Conservation (phyloP, 164 flowering plant species). For the Macadamia integrifolia region DNA sequence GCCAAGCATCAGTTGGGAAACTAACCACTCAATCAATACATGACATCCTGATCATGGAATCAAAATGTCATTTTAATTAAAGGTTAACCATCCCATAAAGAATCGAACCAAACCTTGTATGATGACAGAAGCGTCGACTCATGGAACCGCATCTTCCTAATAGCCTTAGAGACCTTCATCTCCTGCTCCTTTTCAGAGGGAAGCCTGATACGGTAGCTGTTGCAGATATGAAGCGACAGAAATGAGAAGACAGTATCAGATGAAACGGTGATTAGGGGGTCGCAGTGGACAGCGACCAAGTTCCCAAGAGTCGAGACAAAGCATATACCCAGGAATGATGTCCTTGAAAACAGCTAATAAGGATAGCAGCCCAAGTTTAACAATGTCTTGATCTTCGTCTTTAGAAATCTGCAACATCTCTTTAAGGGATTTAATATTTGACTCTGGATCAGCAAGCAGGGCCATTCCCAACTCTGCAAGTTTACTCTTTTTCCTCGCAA, state of each 20-base stretch:
- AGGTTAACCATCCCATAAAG: not conserved
- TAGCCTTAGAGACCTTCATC: slow-evolving; percentile 83
- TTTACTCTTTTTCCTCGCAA: slow-evolving; percentile 52
- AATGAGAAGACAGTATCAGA: slow-evolving; percentile 1
- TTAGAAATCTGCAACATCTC: slow-evolving; percentile 65
- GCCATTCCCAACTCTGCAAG: slow-evolving; percentile 84
- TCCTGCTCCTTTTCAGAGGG: slow-evolving; percentile 93
- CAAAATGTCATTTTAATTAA: not conserved
- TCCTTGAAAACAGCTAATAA: slow-evolving; percentile 87
- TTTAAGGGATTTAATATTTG: slow-evolving; percentile 66
- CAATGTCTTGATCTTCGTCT: slow-evolving; percentile 55
- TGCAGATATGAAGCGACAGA: slow-evolving; percentile 11
- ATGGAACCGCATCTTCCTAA: slow-evolving; percentile 71
- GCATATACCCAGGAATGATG: slow-evolving; percentile 83
- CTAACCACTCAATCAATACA: not conserved
- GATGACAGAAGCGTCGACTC: slow-evolving; percentile 76
- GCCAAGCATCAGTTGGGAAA: not conserved
- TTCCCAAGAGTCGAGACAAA: not conserved
- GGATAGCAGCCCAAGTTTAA: slow-evolving; percentile 68
- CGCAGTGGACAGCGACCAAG: not conserved
- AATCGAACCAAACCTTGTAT: slow-evolving; percentile 60
- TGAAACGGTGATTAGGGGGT: not conserved
- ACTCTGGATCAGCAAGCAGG: slow-evolving; percentile 78
- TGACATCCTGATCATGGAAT: not conserved
- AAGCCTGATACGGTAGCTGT: slow-evolving; percentile 91